Percentiles rank a stretch among this genome's conserved stretches.
phyloP scores from a whole-genome alignment of 2,329 filamentous ascomycete genomes.

The Tolypocladium ophioglossoides region DNA sequence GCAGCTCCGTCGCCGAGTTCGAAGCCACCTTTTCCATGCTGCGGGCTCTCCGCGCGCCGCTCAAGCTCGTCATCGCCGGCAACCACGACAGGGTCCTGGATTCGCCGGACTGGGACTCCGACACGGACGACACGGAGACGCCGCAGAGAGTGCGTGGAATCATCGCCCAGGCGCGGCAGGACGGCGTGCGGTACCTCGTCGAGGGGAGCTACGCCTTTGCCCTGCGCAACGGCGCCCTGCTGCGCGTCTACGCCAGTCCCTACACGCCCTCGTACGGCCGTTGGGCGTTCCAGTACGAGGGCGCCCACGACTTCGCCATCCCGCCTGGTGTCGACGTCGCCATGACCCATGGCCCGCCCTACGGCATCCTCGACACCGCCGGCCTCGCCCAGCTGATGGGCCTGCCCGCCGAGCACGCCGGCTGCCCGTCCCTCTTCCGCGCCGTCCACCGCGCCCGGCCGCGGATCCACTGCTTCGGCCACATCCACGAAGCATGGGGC shows the following conservation, averaged over 20 bases:
- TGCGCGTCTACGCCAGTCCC: constrained; percentile 43
- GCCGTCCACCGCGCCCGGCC: constrained; percentile 34
- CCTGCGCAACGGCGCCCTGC: constrained; percentile 35
- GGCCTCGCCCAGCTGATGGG: constrained; percentile 1
- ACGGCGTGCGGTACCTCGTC: constrained; percentile 34
- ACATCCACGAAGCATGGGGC: constrained; percentile 52
- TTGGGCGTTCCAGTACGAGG: constrained; percentile 40
- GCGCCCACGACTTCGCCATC: constrained; percentile 28
- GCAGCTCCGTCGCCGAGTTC: constrained; percentile 30
- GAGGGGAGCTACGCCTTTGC: constrained; percentile 37
- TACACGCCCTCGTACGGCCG: constrained; percentile 34
- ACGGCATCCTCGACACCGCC: constrained; percentile 35
- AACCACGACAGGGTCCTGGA: constrained; percentile 42
- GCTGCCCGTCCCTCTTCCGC: constrained; percentile 32
- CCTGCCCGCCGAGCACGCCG: constrained; percentile 17
- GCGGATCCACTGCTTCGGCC: constrained; percentile 44
- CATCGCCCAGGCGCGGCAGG: constrained; percentile 22
- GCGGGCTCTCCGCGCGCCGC: constrained; percentile 28
- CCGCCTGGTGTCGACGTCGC: constrained; percentile 29
- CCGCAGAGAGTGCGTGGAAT: constrained; percentile 17
- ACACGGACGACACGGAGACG: constrained; percentile 12
- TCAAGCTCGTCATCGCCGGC: constrained; percentile 44
- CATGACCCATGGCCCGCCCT: constrained; percentile 45
- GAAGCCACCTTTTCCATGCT: constrained; percentile 30
- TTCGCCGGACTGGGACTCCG: constrained; percentile 5